Percentiles rank a stretch among this genome's conserved stretches.
Evolutionary conservation across 768 basidiomycete species (phyloP).

Genomic region (Polyporus arcularius): DNA sequence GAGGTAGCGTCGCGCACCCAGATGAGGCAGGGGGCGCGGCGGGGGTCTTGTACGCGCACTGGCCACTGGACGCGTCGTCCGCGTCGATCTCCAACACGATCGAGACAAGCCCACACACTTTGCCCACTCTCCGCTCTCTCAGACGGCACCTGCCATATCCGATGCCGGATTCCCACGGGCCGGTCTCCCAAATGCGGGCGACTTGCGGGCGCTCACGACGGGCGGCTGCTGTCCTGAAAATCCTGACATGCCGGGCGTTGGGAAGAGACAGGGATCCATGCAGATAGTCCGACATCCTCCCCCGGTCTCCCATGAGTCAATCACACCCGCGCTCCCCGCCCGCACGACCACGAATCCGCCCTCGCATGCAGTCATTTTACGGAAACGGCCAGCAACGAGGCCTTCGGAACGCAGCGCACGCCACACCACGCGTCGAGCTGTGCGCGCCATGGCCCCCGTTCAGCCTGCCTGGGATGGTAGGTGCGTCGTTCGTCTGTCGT

Average conservation of each 20-base stretch:
- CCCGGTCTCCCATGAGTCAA: constrained; percentile 16
- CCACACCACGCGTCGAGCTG: not conserved
- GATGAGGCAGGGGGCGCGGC: constrained; percentile 8
- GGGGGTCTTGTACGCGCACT: not conserved
- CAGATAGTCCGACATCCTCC: constrained; percentile 14
- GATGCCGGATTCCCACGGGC: not conserved
- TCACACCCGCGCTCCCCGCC: constrained; percentile 2
- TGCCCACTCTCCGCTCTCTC: constrained; percentile 15
- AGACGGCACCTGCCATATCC: constrained; percentile 2
- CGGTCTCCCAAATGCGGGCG: constrained; percentile 1
- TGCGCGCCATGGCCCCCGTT: constrained; percentile 4
- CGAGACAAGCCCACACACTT: constrained; percentile 14
- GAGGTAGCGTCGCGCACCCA: constrained; percentile 15
- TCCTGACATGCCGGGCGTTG: not conserved
- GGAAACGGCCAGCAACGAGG: constrained; percentile 17
- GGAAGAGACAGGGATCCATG: too few species aligned
- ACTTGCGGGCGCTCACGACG: not conserved
- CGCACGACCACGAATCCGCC: not conserved
- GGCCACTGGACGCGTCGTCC: not conserved
- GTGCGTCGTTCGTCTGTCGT: not conserved
- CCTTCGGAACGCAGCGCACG: constrained; percentile 13
- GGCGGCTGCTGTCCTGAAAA: constrained; percentile 5
- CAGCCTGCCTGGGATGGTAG: constrained; percentile 8
- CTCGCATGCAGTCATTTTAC: constrained; percentile 14
- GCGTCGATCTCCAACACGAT: constrained; percentile 23